phyloP scores from a whole-genome alignment of 495 filamentous ascomycete species.

The Viridothelium virens region DNA sequence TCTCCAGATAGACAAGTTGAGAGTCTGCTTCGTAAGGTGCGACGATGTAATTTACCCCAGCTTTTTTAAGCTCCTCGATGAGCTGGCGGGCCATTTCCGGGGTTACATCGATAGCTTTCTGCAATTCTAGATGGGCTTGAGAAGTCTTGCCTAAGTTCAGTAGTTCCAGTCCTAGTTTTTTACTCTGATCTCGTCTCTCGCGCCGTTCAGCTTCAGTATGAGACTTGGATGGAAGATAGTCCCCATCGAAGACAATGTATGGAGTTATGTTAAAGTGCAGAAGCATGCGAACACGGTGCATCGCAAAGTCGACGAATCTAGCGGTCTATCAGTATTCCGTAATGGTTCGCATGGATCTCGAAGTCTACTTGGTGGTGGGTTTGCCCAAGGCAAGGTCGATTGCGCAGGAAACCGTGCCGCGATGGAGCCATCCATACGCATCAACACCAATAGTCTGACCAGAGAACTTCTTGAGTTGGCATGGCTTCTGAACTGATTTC shows the following conservation, averaged over 20 bases:
- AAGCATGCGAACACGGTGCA: slow-evolving; percentile 87
- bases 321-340: slow-evolving; percentile 17
- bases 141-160: slow-evolving; percentile 67
- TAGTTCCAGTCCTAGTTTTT: slow-evolving; percentile 65
- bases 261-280: slow-evolving; percentile 85
- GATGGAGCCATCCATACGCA: slow-evolving; percentile 97
- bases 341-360: slow-evolving; percentile 9
- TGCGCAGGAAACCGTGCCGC: slow-evolving; percentile 83
- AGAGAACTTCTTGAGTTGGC: slow-evolving; percentile 74
- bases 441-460: slow-evolving; percentile 89
- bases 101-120: slow-evolving; percentile 94
- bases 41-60: slow-evolving; percentile 77
- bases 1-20: slow-evolving; percentile 89
- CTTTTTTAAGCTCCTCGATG: slow-evolving; percentile 81
- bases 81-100: slow-evolving; percentile 88
- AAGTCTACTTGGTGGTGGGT: slow-evolving; percentile 71
- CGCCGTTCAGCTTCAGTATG: slow-evolving; percentile 70
- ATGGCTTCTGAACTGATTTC: slow-evolving; percentile 89
- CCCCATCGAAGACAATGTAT: slow-evolving; percentile 93
- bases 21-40: slow-evolving; percentile 98
- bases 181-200: slow-evolving; percentile 64
- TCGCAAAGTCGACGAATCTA: slow-evolving; percentile 85
- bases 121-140: slow-evolving; percentile 78
- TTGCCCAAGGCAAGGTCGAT: slow-evolving; percentile 83
- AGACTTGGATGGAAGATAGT: slow-evolving; percentile 91